A percentile compares a stretch with the other conserved stretches of the same genome.
Evolutionary conservation across 352 stramenopile species (phyloP).

Genomic region (Bremia lactucae): DNA sequence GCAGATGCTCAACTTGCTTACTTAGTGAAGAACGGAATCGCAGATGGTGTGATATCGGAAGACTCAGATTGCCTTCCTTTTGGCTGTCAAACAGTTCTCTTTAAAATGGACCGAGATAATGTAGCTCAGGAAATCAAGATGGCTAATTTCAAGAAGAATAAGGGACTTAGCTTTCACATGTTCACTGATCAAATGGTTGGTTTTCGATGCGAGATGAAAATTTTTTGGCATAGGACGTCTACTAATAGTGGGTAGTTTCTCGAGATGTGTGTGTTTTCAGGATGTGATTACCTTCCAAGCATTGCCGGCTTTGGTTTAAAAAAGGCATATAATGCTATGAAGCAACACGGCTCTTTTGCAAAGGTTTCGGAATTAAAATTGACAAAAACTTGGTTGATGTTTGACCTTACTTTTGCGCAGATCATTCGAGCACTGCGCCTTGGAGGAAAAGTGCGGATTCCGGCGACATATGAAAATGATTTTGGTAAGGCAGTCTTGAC

Average conservation of each 20-base stretch:
- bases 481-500: conserved; percentile 52
- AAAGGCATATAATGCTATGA: conserved; percentile 59
- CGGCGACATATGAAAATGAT: conserved; percentile 44
- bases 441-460: conserved; percentile 50
- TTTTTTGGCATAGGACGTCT: too few species aligned
- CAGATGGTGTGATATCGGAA: conserved; percentile 92
- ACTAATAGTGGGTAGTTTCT: conserved; percentile 74
- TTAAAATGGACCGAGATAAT: conserved; percentile 91
- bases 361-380: too few species aligned
- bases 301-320: conserved; percentile 79
- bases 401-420: conserved; percentile 10
- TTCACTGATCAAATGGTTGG: conserved; percentile 81
- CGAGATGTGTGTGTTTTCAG: conserved; percentile 88
- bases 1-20: conserved; percentile 94
- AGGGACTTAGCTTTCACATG: conserved; percentile 56
- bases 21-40: conserved; percentile 62
- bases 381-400: neutral
- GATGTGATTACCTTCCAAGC: conserved; percentile 83
- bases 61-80: conserved; percentile 93
- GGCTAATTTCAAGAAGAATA: conserved; percentile 64
- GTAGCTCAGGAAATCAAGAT: conserved; percentile 78
- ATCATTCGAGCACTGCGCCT: conserved; percentile 49
- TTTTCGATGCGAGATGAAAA: neutral
- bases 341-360: conserved; percentile 52
- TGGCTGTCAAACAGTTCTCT: conserved; percentile 86